Evolutionary conservation across 352 stramenopile species (phyloP).

Genomic region (Pythium guiyangense): DNA sequence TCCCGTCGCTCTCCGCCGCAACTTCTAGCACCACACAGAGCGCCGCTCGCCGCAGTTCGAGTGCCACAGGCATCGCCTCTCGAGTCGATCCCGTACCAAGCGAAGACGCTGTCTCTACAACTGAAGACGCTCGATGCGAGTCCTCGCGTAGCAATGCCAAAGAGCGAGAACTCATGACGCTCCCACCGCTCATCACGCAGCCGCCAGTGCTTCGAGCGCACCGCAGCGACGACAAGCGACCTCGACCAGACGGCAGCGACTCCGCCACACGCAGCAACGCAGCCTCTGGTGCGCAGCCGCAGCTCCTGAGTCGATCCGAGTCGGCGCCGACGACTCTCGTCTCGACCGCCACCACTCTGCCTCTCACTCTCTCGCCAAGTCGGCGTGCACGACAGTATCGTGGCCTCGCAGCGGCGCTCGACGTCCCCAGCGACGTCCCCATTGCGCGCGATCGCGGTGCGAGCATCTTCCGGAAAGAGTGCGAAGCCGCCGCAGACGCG

Average conservation of each 20-base stretch:
- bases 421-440: constrained; percentile 23
- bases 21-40: too few relatives aligned
- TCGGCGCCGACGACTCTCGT: constrained; percentile 35
- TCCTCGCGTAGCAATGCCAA: neutral
- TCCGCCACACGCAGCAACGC: neutral
- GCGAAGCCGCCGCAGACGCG: constrained; percentile 19
- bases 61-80: too few relatives aligned
- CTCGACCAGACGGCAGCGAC: neutral
- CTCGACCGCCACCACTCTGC: constrained; percentile 4
- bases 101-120: too few relatives aligned
- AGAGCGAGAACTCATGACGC: neutral
- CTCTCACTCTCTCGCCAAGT: constrained; percentile 8
- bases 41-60: too few relatives aligned
- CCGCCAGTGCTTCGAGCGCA: neutral
- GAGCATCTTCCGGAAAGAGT: constrained; percentile 53
- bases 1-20: neutral
- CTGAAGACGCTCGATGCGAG: neutral
- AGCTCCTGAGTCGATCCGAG: constrained; percentile 31
- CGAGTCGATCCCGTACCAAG: too few relatives aligned
- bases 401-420: constrained; percentile 35
- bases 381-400: constrained; percentile 32
- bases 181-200: neutral
- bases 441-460: constrained; percentile 31
- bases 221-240: neutral
- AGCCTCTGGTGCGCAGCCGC: neutral